phyloP scores from a whole-genome alignment of 768 basidiomycete species.

The Lepiota subincarnata region DNA sequence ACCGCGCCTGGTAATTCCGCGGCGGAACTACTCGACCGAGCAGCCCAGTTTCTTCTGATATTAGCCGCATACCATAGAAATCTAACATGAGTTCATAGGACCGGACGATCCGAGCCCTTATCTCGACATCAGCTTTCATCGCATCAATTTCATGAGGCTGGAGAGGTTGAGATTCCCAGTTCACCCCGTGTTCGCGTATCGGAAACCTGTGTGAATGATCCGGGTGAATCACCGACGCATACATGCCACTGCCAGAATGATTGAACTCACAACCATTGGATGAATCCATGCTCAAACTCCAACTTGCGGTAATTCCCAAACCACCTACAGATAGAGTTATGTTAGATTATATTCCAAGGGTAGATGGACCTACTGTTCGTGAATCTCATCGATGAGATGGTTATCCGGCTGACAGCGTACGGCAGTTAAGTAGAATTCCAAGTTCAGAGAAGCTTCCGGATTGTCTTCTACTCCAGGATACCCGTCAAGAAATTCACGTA shows the following conservation, averaged over 20 bases:
- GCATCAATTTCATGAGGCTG: slow-evolving; percentile 57
- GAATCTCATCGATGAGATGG: slow-evolving; percentile 58
- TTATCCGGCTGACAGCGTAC: slow-evolving; percentile 58
- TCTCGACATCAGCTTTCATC: slow-evolving; percentile 47
- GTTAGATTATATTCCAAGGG: background rate
- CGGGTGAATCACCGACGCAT: background rate
- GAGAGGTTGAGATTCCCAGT: slow-evolving; percentile 61
- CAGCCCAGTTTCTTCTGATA: slow-evolving; percentile 54
- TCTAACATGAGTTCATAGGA: slow-evolving; percentile 76
- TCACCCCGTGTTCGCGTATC: slow-evolving; percentile 72
- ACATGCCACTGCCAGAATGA: background rate
- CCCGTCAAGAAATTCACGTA: slow-evolving; percentile 51
- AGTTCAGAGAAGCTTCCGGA: slow-evolving; percentile 38
- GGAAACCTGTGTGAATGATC: slow-evolving; percentile 53
- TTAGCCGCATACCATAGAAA: slow-evolving; percentile 74
- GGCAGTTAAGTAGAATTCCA: slow-evolving; percentile 58
- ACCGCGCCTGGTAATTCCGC: slow-evolving; percentile 48
- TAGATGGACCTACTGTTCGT: slow-evolving; percentile 39
- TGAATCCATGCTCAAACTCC: slow-evolving; percentile 67
- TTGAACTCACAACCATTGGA: slow-evolving; percentile 71
- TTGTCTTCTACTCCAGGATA: slow-evolving; percentile 48
- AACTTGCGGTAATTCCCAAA: slow-evolving; percentile 55
- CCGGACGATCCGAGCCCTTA: slow-evolving; percentile 46
- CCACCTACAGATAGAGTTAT: slow-evolving; percentile 43
- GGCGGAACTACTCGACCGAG: slow-evolving; percentile 48